Evolutionary conservation across 2,329 filamentous ascomycete species (phyloP).

Genomic region (Raffaelea ambrosiae): DNA sequence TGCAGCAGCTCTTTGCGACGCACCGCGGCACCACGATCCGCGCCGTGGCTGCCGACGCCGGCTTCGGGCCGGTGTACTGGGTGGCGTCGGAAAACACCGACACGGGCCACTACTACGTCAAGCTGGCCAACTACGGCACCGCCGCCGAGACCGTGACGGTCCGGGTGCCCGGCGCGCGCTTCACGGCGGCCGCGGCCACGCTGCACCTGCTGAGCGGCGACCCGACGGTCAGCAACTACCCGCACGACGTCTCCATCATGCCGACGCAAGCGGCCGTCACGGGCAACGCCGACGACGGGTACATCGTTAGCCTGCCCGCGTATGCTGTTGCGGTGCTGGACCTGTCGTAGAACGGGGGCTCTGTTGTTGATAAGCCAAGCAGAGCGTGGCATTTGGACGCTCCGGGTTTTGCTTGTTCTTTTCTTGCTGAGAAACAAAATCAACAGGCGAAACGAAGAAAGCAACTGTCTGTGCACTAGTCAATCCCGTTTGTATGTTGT

Average conservation of each 20-base stretch:
- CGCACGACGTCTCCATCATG: not conserved
- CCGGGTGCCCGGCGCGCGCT: not conserved
- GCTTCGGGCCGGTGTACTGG: constrained; percentile 5
- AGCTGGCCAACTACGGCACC: constrained; percentile 2
- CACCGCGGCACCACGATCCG: not conserved
- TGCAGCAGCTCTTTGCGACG: constrained; percentile 5
- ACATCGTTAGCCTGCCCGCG: not conserved
- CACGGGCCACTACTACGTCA: constrained; percentile 1
- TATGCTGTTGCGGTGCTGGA: constrained; percentile 3
- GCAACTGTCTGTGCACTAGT: too few relatives aligned
- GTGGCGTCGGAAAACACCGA: not conserved
- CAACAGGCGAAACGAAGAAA: too few relatives aligned
- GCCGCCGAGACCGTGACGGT: not conserved
- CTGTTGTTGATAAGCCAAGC: too few relatives aligned
- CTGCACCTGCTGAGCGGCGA: not conserved
- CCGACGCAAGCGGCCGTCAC: not conserved
- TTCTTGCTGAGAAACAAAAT: too few relatives aligned
- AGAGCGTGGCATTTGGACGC: too few relatives aligned
- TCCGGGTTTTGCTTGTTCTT: too few relatives aligned
- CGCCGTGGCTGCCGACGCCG: constrained; percentile 1
- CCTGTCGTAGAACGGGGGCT: too few relatives aligned
- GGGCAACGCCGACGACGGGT: not conserved
- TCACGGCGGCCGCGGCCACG: not conserved
- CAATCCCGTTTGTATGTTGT: too few relatives aligned
- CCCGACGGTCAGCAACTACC: not conserved